A percentile compares a stretch with the other conserved stretches of the same genome.
Evolutionary conservation across 108 stramenopile genomes (phyloP).

Genomic region (Hondaea fermentalgiana): DNA sequence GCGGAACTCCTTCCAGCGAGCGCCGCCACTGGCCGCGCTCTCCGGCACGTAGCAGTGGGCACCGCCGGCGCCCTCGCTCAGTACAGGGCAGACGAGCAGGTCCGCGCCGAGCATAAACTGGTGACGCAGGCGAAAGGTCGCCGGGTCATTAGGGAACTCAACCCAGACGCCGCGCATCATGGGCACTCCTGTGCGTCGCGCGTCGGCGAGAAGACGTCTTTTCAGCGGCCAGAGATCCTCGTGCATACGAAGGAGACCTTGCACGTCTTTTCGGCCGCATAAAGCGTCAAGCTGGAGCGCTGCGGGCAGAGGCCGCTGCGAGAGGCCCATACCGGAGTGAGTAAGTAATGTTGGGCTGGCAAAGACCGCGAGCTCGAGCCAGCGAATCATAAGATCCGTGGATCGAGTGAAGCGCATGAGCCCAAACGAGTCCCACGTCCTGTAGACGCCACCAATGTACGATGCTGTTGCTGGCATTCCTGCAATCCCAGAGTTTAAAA

Average conservation of each 20-base stretch:
- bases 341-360: neutral
- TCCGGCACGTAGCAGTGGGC: neutral
- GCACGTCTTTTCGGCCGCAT: neutral
- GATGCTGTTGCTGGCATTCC: neutral
- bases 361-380: slow-evolving; percentile 16
- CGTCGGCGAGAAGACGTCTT: neutral
- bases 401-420: neutral
- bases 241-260: neutral
- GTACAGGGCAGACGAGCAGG: neutral
- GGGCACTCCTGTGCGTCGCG: neutral
- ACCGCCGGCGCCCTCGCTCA: neutral
- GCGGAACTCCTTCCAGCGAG: neutral
- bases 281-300: neutral
- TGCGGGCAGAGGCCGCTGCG: neutral
- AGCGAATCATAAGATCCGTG: neutral
- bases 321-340: neutral
- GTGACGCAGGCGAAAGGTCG: neutral
- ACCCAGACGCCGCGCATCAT: neutral
- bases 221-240: neutral
- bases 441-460: neutral
- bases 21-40: neutral
- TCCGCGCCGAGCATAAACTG: neutral
- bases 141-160: neutral
- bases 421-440: neutral
- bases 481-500: neutral